A percentile compares a stretch with the other conserved stretches of the same genome.
These are phyloP conservation scores for Fimicolochytrium jonesii DNA, from an alignment of 192 early-diverging fungal species.

Conservation along the genomic window DNA sequence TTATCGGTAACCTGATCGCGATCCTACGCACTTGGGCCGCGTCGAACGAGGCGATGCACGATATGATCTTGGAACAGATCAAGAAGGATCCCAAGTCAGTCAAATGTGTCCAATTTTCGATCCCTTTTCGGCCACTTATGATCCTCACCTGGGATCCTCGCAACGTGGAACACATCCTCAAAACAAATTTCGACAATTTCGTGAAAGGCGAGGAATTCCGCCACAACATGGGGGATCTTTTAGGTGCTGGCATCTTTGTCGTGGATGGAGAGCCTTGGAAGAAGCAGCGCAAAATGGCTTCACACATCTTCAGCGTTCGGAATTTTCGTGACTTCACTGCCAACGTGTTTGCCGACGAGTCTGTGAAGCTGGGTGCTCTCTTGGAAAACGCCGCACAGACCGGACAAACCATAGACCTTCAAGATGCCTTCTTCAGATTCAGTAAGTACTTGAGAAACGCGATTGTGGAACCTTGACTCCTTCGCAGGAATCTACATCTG, in stretches of 20 bases:
- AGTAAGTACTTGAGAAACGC: no score
- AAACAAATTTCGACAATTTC: slow-evolving; percentile 36
- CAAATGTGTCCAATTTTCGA: no score
- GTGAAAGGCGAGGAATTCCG: slow-evolving; percentile 23
- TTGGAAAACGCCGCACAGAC: slow-evolving; percentile 15
- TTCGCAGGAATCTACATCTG: no score
- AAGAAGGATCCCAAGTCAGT: no score
- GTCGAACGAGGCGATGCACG: no score
- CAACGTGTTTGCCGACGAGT: slow-evolving; percentile 30
- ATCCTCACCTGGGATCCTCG: slow-evolving; percentile 14
- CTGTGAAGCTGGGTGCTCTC: slow-evolving; percentile 9
- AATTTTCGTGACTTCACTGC: slow-evolving; percentile 35
- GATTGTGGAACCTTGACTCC: no score
- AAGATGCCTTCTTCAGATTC: slow-evolving; percentile 36
- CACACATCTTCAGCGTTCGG: slow-evolving; percentile 41
- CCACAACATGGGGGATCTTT: slow-evolving; percentile 37
- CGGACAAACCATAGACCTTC: slow-evolving; percentile 24
- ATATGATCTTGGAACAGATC: no score
- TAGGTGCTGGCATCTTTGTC: slow-evolving; percentile 71
- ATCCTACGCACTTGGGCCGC: no score
- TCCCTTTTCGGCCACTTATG: neutral
- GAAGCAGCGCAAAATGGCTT: slow-evolving; percentile 50
- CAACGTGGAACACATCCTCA: slow-evolving; percentile 32
- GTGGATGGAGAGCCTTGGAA: slow-evolving; percentile 65
- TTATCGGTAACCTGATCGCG: no score